These are phyloP conservation scores for Entophlyctis luteolus DNA, from an alignment of 192 early-diverging fungal species.

Conservation along the genomic window DNA sequence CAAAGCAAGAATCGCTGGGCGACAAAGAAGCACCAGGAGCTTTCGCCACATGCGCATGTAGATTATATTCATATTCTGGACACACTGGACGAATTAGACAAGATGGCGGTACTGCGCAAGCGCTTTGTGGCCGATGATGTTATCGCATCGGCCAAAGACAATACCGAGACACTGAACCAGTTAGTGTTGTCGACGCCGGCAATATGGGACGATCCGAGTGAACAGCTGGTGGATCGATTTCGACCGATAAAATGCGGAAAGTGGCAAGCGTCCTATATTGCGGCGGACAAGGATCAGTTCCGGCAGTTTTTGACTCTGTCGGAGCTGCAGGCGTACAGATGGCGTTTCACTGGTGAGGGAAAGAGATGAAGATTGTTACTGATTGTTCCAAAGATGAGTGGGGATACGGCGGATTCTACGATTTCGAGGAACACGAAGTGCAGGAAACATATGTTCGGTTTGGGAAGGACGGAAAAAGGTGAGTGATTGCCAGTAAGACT, in stretches of 20 bases:
- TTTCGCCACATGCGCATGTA: slow-evolving; percentile 12
- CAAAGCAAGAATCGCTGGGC: slow-evolving; percentile 17
- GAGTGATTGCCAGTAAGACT: neutral
- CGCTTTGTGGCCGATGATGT: neutral
- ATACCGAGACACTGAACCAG: neutral
- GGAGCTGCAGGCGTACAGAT: slow-evolving; percentile 22
- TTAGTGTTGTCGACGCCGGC: neutral
- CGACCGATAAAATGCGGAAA: neutral
- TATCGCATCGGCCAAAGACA: neutral
- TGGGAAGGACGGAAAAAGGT: neutral
- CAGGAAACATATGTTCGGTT: neutral
- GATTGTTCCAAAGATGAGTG: neutral
- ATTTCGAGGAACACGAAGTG: neutral
- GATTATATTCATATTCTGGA: neutral
- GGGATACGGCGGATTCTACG: neutral
- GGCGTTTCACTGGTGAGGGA: neutral
- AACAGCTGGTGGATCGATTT: neutral
- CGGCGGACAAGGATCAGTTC: slow-evolving; percentile 8
- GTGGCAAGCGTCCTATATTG: slow-evolving; percentile 24
- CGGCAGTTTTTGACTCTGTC: neutral
- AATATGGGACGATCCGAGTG: neutral
- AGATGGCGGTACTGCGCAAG: neutral
- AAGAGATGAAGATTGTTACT: neutral
- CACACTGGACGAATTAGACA: neutral
- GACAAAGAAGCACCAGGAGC: slow-evolving; percentile 4